Base-by-base conservation (phyloP, 805 yeast genomes). In the Cyberlindnera xishuangbannaensis region DNA sequence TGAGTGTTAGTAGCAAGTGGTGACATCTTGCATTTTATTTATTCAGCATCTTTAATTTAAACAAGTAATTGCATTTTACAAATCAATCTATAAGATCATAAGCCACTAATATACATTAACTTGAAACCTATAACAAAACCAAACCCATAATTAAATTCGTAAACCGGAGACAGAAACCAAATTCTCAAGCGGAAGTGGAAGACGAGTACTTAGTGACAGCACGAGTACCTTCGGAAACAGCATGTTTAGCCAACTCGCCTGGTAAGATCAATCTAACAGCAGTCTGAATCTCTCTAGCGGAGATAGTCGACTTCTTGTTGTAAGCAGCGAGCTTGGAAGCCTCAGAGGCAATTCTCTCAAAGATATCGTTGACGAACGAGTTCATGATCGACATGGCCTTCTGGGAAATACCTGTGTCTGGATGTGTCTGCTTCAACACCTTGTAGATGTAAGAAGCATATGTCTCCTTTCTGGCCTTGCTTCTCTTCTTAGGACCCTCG, bases 361-460 rank as follows among this genome's bases (percentile, higher is more conserved):
- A 90, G 63, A 88, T 86, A 70, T 90, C 97, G 72, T 87, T 88
- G 55, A 90, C 97, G 55, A 90, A 90, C 29, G 96, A 88, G 83
- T 90, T 90, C 90, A 88, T 80, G 65, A 90, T 90, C 48, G 95
- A 86, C 95, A 90, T 88, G 48, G 97, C 95, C 64, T 85, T 84
- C 71, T 87, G 95, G 54, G 97, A 88, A 64, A 88, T 88, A 85
- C 97, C 97, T 44, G 97, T 88, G 67, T 88, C 97, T 67, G 97
- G 97, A 69, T 88, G 97, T 42, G 96, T 88, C 76, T 88, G 97
- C 71, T 87, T 87, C 64, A 88, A 81, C 52, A 88, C 96, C 71
- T 88, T 90, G 92, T 88, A 88, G 64, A 90, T 88, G 72, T 88
- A 90, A 43, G 96, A 86, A 48, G 95, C 85, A 75, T 87, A 88